A percentile compares a stretch with the other conserved stretches of the same genome.
Conservation (phyloP, 2,329 filamentous ascomycete genomes). For the Didymella segeticola region DNA sequence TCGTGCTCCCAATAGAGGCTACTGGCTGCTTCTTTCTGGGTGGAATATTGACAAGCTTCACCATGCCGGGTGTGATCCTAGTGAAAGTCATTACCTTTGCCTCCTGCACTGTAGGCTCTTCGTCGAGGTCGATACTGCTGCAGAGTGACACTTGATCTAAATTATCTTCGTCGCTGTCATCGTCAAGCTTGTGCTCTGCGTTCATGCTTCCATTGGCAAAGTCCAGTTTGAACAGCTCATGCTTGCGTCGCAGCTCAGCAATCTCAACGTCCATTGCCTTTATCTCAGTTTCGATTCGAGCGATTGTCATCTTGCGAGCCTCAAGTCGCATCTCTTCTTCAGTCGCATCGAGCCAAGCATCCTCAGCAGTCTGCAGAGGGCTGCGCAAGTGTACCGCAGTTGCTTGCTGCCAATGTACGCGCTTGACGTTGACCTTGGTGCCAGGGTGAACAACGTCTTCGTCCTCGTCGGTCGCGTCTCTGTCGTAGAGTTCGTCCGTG, state of each 20-base stretch:
- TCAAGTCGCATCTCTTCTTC: conserved; percentile 20
- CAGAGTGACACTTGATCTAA: conserved; percentile 20
- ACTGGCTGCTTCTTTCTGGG: conserved; percentile 18
- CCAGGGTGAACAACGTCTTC: conserved; percentile 8
- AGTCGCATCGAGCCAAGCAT: conserved; percentile 29
- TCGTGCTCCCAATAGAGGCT: not conserved
- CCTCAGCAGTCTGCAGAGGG: conserved; percentile 32
- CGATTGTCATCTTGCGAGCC: not conserved
- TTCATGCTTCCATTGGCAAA: not conserved
- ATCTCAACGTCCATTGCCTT: conserved; percentile 17
- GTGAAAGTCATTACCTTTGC: conserved; percentile 21
- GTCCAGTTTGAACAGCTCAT: conserved; percentile 19
- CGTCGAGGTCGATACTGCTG: conserved; percentile 27
- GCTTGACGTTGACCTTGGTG: conserved; percentile 6
- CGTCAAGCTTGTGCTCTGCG: not conserved
- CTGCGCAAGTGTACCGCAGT: conserved; percentile 14
- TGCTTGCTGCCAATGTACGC: conserved; percentile 1
- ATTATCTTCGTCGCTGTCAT: conserved; percentile 7
- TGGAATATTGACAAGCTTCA: conserved; percentile 32
- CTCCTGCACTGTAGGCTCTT: conserved; percentile 27
- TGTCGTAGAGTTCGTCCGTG: conserved; percentile 8
- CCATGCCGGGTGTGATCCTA: conserved; percentile 22
- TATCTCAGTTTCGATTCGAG: conserved; percentile 15
- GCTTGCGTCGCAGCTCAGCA: conserved; percentile 13
- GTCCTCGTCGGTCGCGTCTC: not conserved